Conservation (phyloP, 768 basidiomycete species). For the Podaxis sp. region DNA sequence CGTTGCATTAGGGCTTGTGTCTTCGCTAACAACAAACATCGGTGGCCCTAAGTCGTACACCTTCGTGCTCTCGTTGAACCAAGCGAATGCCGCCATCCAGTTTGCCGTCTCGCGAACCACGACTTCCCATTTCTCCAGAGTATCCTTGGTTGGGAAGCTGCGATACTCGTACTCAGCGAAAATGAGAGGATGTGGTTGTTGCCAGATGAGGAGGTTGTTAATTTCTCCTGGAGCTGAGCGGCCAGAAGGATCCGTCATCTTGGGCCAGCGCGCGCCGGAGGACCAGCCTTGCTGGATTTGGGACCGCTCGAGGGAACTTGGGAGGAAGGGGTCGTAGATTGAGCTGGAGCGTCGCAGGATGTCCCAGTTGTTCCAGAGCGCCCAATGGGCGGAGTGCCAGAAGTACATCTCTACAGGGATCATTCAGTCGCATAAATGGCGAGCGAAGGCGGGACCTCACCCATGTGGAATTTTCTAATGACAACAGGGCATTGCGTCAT, state of each 20-base stretch:
- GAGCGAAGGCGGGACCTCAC: constrained; percentile 23
- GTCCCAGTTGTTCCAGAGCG: constrained; percentile 61
- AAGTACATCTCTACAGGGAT: constrained; percentile 46
- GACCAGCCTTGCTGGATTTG: constrained; percentile 53
- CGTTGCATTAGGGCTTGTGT: constrained; percentile 54
- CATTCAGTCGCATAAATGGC: background rate
- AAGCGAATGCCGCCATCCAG: constrained; percentile 61
- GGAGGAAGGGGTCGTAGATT: constrained; percentile 49
- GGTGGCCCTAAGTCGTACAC: constrained; percentile 61
- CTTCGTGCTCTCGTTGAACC: constrained; percentile 45
- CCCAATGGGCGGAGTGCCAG: constrained; percentile 62
- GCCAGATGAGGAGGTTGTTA: constrained; percentile 64
- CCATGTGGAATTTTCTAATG: constrained; percentile 57
- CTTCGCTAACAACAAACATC: constrained; percentile 56
- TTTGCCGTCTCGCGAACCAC: constrained; percentile 55
- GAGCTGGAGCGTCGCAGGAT: constrained; percentile 44
- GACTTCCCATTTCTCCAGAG: constrained; percentile 49
- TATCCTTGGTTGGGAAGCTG: constrained; percentile 35
- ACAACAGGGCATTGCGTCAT: background rate
- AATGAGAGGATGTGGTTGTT: constrained; percentile 58
- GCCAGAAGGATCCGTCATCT: constrained; percentile 63
- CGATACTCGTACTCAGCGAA: constrained; percentile 62
- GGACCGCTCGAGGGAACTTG: constrained; percentile 44
- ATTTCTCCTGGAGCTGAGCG: constrained; percentile 59
- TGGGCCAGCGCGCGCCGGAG: constrained; percentile 60